These are phyloP conservation scores for Neoboletus brunneissimus DNA, from an alignment of 768 basidiomycete species.

Conservation along the genomic window DNA sequence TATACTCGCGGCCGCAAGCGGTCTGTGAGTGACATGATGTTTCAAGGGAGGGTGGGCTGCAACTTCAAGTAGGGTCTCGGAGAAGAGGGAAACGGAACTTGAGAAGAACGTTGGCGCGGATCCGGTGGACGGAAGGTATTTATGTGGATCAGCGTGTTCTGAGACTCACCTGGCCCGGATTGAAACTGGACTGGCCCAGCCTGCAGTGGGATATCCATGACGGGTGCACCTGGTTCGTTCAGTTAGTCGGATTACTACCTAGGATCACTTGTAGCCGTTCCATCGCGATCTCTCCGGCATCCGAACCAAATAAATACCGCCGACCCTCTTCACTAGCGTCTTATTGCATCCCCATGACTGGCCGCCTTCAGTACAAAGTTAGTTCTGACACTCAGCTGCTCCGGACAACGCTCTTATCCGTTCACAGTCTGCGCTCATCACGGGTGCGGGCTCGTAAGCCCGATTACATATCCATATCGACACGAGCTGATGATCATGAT, in stretches of 20 bases:
- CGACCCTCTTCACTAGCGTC: neutral
- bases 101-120: neutral
- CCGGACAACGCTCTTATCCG: slow-evolving; percentile 12
- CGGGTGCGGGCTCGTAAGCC: slow-evolving; percentile 85
- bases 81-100: neutral
- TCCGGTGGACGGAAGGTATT: slow-evolving; percentile 13
- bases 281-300: neutral
- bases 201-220: neutral
- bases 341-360: slow-evolving; percentile 44
- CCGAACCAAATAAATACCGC: slow-evolving; percentile 5
- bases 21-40: slow-evolving; percentile 24
- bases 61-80: no score
- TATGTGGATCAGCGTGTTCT: slow-evolving; percentile 14
- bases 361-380: slow-evolving; percentile 68
- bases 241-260: neutral
- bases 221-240: neutral
- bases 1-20: slow-evolving; percentile 39
- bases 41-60: slow-evolving; percentile 11
- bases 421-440: slow-evolving; percentile 69
- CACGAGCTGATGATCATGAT: slow-evolving; percentile 15
- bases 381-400: slow-evolving; percentile 1
- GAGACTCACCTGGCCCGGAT: slow-evolving; percentile 20
- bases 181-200: slow-evolving; percentile 16
- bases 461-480: neutral
- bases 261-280: neutral